Percentiles rank a stretch among this genome's conserved stretches.
Conservation (phyloP, 495 filamentous ascomycete species). For the Venustampulla echinocandica region DNA sequence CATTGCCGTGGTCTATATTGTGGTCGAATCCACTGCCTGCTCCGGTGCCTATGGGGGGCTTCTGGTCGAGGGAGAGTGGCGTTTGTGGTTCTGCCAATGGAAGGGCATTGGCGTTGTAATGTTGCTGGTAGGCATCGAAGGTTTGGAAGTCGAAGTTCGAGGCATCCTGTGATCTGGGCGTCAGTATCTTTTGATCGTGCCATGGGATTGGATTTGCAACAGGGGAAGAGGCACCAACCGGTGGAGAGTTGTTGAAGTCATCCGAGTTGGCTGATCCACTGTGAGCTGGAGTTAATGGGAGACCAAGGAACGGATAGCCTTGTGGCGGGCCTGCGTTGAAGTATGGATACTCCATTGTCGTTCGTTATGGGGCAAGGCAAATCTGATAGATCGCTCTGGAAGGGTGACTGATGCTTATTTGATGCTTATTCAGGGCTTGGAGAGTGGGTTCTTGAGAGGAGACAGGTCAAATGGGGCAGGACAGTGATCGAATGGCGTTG, state of each 20-base stretch:
- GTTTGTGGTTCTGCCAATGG: conserved; percentile 9
- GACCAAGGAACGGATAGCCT: conserved; percentile 47
- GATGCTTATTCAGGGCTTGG: too few relatives aligned
- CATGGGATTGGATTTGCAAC: conserved; percentile 13
- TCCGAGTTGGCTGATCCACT: conserved; percentile 42
- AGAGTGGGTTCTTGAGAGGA: too few relatives aligned
- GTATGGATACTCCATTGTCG: too few relatives aligned
- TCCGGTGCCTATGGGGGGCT: neutral
- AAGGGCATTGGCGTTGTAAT: conserved; percentile 3
- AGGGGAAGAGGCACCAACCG: conserved; percentile 36
- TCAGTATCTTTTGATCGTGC: too few relatives aligned
- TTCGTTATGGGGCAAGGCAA: too few relatives aligned
- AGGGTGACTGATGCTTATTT: too few relatives aligned
- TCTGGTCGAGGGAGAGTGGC: conserved; percentile 12
- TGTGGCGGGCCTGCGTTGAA: conserved; percentile 39
- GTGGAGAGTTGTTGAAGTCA: conserved; percentile 45
- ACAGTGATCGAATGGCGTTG: too few relatives aligned
- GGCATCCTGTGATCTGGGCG: conserved; percentile 17
- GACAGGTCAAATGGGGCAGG: too few relatives aligned
- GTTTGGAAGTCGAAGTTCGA: conserved; percentile 36
- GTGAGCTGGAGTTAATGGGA: conserved; percentile 44
- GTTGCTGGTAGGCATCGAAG: conserved; percentile 27
- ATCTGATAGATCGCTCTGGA: too few relatives aligned
- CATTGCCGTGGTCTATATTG: conserved; percentile 10
- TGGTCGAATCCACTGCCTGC: conserved; percentile 13